A percentile compares a stretch with the other conserved stretches of the same genome.
These are phyloP conservation scores for Aspergillus bombycis DNA, from an alignment of 2,329 filamentous ascomycete genomes.

Conservation along the genomic window DNA sequence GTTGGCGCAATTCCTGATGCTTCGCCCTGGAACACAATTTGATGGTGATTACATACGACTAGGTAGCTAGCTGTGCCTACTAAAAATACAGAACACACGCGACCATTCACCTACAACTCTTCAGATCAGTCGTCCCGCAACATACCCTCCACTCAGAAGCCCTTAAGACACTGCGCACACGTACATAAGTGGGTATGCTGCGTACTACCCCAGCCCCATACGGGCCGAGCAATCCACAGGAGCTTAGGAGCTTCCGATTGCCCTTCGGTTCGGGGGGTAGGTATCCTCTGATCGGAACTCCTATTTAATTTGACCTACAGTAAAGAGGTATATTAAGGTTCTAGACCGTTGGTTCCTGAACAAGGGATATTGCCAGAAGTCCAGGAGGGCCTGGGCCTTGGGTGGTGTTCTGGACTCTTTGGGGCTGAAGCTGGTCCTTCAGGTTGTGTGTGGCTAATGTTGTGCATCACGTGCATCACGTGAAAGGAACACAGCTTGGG, in stretches of 20 bases:
- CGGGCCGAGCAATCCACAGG: background rate
- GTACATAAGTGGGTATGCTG: background rate
- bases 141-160: background rate
- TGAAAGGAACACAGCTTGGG: background rate
- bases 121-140: background rate
- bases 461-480: background rate
- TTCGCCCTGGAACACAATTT: conserved; percentile 1
- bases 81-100: background rate
- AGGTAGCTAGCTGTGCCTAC: background rate
- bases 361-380: conserved; percentile 22
- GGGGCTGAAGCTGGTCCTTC: conserved; percentile 20
- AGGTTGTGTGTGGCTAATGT: conserved; percentile 12
- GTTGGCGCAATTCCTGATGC: background rate
- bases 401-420: conserved; percentile 33
- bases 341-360: conserved; percentile 32
- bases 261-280: background rate
- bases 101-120: background rate
- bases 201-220: background rate
- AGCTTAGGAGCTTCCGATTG: background rate
- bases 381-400: conserved; percentile 35
- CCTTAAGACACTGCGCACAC: background rate
- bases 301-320: background rate
- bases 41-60: conserved; percentile 1
- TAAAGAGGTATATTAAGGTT: conserved; percentile 20
- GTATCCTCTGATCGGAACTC: background rate